Evolutionary conservation across 2,329 filamentous ascomycete species (phyloP), one percentile per base, ranked within the genome.

Genomic region (Teratosphaeria zuluensis): DNA sequence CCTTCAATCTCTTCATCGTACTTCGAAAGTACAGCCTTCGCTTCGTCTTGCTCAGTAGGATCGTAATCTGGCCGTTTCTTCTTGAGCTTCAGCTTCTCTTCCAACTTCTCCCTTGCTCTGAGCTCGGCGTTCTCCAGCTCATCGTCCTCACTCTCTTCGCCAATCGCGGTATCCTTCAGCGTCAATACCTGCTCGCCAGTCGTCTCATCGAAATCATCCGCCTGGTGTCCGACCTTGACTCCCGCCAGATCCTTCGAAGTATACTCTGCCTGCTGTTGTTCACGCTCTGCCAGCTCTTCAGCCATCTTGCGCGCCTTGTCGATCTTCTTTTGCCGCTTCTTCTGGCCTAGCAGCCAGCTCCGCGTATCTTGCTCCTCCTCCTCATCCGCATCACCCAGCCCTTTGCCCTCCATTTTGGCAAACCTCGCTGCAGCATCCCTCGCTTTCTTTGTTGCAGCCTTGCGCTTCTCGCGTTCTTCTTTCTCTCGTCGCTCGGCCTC

Each of bases 1-100:
- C 91, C 91, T 38, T 88, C 84, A 56, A 96, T 95, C 69, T 96
- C 92, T 63, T 97, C 94, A 67, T 97, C 94, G 69, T 99, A 99
- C 66, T 99, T 92, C 14, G 89, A 84, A 51, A 99, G 76, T 28
- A 99, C 85, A 5, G 82, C 81, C 19, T 81, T 81, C 59, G 86
- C 78, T 52, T 88, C 79, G 53, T 79, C 86, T 35, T 86, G 78
- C 59, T 87, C 85, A 61, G 90, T 87, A 0, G 92, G 92, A 67
- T 99, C 90, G 73, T 99, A 99, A 1, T 85, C 86, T 0, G 88
- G 87, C 70, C 87, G 89, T 73, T 91, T 90, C 80, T 95, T 96
- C 78, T 97, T 96, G 48, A 92, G 75, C 51, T 94, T 86, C 12
- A 96, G 77, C 65, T 84, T 87, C 67, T 96, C 89, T 52, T 83